A percentile compares a stretch with the other conserved stretches of the same genome.
Conservation (phyloP, 345 rosid species). For the Salix purpurea region DNA sequence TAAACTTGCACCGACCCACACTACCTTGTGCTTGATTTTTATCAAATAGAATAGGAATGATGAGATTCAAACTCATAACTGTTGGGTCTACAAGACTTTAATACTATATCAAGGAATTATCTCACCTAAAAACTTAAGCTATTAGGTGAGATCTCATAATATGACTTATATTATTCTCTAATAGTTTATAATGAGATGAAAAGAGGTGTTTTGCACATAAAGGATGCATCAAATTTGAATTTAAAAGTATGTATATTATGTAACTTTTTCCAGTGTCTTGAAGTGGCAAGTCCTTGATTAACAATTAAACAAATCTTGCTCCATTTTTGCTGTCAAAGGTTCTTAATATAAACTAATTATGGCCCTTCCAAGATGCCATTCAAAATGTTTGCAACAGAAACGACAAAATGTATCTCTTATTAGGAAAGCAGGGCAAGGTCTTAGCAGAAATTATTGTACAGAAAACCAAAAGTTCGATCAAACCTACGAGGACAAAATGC, state of each 20-base stretch:
- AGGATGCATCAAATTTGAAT: background rate
- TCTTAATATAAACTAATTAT: background rate
- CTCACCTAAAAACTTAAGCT: no score
- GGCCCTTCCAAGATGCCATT: background rate
- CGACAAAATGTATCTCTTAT: slow-evolving; percentile 28
- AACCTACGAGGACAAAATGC: slow-evolving; percentile 16
- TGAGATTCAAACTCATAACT: no score
- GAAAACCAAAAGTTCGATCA: slow-evolving; percentile 15
- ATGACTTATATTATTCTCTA: no score
- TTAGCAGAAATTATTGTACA: slow-evolving; percentile 36
- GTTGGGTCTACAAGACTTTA: no score
- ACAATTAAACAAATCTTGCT: background rate
- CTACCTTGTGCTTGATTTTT: no score
- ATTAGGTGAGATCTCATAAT: fast-evolving
- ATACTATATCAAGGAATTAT: no score
- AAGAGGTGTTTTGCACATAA: background rate
- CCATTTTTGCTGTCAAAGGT: background rate
- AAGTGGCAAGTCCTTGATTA: slow-evolving; percentile 3
- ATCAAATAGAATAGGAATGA: no score
- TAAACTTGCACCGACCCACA: no score
- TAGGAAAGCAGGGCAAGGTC: slow-evolving; percentile 28
- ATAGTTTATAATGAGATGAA: background rate
- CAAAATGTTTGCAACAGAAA: slow-evolving; percentile 6
- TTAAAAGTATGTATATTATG: background rate
- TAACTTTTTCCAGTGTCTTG: background rate